These are phyloP conservation scores for Candida buenavistaensis DNA, from an alignment of 1,139 yeast genomes.

Conservation along the genomic window DNA sequence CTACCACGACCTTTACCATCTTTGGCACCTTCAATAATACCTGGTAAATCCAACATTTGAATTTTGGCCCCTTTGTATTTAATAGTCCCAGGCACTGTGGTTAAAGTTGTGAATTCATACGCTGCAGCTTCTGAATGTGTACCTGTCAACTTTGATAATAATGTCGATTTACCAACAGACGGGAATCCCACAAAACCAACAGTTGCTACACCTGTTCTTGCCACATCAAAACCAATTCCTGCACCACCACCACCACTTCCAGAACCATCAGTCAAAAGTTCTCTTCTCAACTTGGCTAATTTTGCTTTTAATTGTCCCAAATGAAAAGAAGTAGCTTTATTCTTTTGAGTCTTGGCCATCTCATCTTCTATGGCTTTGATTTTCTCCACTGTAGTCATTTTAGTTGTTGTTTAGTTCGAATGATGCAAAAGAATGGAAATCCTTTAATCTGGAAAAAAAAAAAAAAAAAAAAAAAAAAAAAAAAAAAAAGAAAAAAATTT, in stretches of 20 bases:
- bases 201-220: conserved; percentile 95
- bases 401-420: background rate
- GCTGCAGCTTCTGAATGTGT: conserved; percentile 97
- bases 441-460: no score
- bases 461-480: background rate
- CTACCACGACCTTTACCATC: conserved; percentile 99
- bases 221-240: conserved; percentile 93
- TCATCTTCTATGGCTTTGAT: conserved; percentile 93
- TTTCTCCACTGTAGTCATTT: conserved; percentile 82
- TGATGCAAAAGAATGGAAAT: conserved; percentile 1
- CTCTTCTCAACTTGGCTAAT: conserved; percentile 90
- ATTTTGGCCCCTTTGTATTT: conserved; percentile 96
- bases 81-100: conserved; percentile 96
- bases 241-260: conserved; percentile 73
- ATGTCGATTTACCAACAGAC: conserved; percentile 94
- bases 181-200: conserved; percentile 98
- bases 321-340: conserved; percentile 94
- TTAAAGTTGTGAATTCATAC: conserved; percentile 93
- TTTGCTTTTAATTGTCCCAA: conserved; percentile 96
- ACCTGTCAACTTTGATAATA: conserved; percentile 85
- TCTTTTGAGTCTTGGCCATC: conserved; percentile 93
- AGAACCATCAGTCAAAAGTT: conserved; percentile 75
- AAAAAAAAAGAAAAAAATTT: background rate
- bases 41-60: conserved; percentile 97
- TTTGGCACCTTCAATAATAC: conserved; percentile 98